Percentiles rank a stretch among this genome's conserved stretches.
These are phyloP conservation scores for grape (Vitis vinifera) DNA, from an alignment of 164 flowering plant species.

Conservation along the genomic window ASM3070453v1 NC_081813.1:2229501-2230000, in stretches of 20 bases:
- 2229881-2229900: neutral
- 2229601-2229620: neutral
- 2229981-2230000: slow-evolving; percentile 95
- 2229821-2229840: slow-evolving; percentile 72
- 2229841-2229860: neutral
- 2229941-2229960: slow-evolving; percentile 70
- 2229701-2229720: slow-evolving; percentile 66
- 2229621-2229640: neutral
- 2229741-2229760: slow-evolving; percentile 37
- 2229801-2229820: slow-evolving; percentile 46
- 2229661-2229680: slow-evolving; percentile 63
- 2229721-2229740: slow-evolving; percentile 37
- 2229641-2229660: neutral
- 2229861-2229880: neutral
- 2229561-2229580: slow-evolving; percentile 87
- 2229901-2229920: neutral
- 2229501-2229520: slow-evolving; percentile 67
- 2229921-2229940: slow-evolving; percentile 16
- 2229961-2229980: slow-evolving; percentile 73
- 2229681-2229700: slow-evolving; percentile 77
- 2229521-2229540: slow-evolving; percentile 62
- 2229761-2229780: slow-evolving; percentile 66
- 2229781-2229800: slow-evolving; percentile 87
- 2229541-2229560: slow-evolving; percentile 91
- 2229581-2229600: slow-evolving; percentile 80